Percentiles rank a stretch among this genome's conserved stretches.
These are phyloP conservation scores for Amanita polypyramis DNA, from an alignment of 768 basidiomycete genomes.

Conservation along the genomic window DNA sequence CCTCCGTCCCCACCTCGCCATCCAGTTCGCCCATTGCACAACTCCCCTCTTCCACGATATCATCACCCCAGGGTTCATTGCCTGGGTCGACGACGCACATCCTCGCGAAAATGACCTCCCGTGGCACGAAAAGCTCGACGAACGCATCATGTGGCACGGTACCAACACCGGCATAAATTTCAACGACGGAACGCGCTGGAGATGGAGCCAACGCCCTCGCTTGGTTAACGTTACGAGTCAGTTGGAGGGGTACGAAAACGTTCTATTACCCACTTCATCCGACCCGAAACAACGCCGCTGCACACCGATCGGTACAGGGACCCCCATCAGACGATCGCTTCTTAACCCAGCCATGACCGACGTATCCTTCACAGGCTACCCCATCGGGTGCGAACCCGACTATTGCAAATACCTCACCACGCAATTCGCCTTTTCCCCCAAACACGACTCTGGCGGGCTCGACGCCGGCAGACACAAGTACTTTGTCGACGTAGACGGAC, in stretches of 20 bases:
- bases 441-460: conserved; percentile 21
- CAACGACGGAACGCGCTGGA: conserved; percentile 28
- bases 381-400: conserved; percentile 29
- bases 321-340: conserved; percentile 18
- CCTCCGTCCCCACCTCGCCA: conserved; percentile 19
- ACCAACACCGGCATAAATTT: conserved; percentile 53
- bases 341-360: conserved; percentile 45
- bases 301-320: conserved; percentile 21
- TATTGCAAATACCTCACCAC: conserved; percentile 32
- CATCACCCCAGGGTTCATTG: conserved; percentile 28
- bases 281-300: background rate
- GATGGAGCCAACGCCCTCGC: conserved; percentile 31
- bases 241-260: conserved; percentile 21
- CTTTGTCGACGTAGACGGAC: conserved; percentile 47
- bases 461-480: conserved; percentile 47
- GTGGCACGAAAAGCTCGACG: conserved; percentile 53
- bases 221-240: conserved; percentile 29
- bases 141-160: conserved; percentile 56
- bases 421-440: conserved; percentile 36
- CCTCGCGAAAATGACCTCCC: conserved; percentile 34
- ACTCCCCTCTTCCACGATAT: conserved; percentile 37
- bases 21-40: conserved; percentile 34
- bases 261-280: conserved; percentile 20
- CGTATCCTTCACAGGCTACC: conserved; percentile 36
- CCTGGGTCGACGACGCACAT: conserved; percentile 24